These are phyloP conservation scores for Artomyces pyxidatus DNA, from an alignment of 768 basidiomycete species.

Conservation along the genomic window DNA sequence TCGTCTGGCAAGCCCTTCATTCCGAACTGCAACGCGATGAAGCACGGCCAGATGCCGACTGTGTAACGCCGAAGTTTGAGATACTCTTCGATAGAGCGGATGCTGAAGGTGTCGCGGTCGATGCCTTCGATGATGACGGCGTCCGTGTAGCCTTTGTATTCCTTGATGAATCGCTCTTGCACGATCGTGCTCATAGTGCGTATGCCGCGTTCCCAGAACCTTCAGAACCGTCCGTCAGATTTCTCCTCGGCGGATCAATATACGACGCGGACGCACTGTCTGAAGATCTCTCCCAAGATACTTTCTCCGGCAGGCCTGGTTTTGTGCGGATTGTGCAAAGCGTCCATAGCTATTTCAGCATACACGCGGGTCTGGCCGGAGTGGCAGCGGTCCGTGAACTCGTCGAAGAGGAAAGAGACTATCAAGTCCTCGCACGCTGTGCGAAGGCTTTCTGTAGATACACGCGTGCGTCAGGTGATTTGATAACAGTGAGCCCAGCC, in stretches of 20 bases:
- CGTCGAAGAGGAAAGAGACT: slow-evolving; percentile 41
- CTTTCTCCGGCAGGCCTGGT: slow-evolving; percentile 27
- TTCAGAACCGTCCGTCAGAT: background rate
- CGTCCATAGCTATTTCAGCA: slow-evolving; percentile 31
- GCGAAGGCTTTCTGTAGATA: slow-evolving; percentile 15
- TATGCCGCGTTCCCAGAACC: background rate
- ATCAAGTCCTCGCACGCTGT: slow-evolving; percentile 43
- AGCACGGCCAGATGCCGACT: slow-evolving; percentile 31
- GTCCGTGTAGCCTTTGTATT: slow-evolving; percentile 27
- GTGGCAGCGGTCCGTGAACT: slow-evolving; percentile 36
- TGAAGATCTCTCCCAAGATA: slow-evolving; percentile 30
- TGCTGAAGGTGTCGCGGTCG: slow-evolving; percentile 25
- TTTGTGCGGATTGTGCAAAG: slow-evolving; percentile 28
- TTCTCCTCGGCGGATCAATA: no score
- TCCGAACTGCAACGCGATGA: slow-evolving; percentile 26
- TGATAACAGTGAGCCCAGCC: no score
- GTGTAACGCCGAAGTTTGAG: slow-evolving; percentile 31
- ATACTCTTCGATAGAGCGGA: slow-evolving; percentile 33
- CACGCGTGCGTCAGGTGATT: background rate
- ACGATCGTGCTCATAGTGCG: slow-evolving; percentile 19
- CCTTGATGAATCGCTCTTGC: slow-evolving; percentile 29
- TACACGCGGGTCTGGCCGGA: slow-evolving; percentile 22
- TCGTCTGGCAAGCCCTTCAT: slow-evolving; percentile 35
- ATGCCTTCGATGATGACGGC: slow-evolving; percentile 33
- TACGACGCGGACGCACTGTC: slow-evolving; percentile 26